These are phyloP conservation scores for Alternaria dauci DNA, from an alignment of 2,329 filamentous ascomycete species.

Conservation along the genomic window DNA sequence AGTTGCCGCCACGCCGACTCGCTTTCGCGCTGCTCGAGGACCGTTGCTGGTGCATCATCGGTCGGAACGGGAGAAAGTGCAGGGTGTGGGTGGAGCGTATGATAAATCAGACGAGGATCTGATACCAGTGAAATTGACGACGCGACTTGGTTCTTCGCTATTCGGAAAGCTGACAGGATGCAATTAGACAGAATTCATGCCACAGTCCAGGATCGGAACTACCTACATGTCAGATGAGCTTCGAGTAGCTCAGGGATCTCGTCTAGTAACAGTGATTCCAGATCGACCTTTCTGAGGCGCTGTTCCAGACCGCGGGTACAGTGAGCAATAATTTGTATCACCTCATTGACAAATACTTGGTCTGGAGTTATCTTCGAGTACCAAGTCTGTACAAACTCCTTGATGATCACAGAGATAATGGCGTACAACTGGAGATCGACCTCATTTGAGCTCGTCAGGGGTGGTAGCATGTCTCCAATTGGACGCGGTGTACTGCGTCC, in stretches of 20 bases:
- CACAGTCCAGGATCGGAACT: conserved; percentile 33
- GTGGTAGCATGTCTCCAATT: conserved; percentile 84
- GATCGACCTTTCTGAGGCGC: conserved; percentile 79
- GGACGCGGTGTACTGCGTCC: conserved; percentile 67
- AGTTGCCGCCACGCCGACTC: conserved; percentile 87
- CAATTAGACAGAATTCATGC: conserved; percentile 37
- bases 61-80: conserved; percentile 79
- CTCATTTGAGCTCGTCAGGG: conserved; percentile 92
- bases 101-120: conserved; percentile 76
- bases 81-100: conserved; percentile 82
- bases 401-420: conserved; percentile 85
- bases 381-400: conserved; percentile 92
- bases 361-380: conserved; percentile 93
- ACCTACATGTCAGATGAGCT: conserved; percentile 78
- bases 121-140: conserved; percentile 67
- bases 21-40: conserved; percentile 73
- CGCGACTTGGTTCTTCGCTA: conserved; percentile 65
- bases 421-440: conserved; percentile 94
- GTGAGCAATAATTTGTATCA: conserved; percentile 90
- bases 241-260: conserved; percentile 85
- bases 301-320: conserved; percentile 89
- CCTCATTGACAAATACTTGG: conserved; percentile 84
- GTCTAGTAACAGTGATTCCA: conserved; percentile 84
- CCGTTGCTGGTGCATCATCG: conserved; percentile 59
- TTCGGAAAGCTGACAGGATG: conserved; percentile 71